Evolutionary conservation across 441 rosid genomes (phyloP).

Genomic region (Populus hybrid): DNA sequence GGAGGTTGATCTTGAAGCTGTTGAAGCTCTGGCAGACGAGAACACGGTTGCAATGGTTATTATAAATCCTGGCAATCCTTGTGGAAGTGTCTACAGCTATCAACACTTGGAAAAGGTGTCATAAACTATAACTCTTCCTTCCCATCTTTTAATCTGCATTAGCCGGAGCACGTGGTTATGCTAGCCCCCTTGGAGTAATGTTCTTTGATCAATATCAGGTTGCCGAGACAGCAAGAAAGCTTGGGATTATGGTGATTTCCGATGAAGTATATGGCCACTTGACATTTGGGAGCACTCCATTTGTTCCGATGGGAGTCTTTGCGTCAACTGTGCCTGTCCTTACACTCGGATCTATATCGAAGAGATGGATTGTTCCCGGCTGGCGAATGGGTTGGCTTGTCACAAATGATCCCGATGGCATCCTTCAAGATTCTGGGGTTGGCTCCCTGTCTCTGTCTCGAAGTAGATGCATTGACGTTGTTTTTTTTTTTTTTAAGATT

Average conservation of each 20-base stretch:
- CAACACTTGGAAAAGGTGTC: slow-evolving; percentile 51
- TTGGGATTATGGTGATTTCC: slow-evolving; percentile 62
- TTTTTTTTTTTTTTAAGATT: background rate
- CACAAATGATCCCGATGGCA: slow-evolving; percentile 40
- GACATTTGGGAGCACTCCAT: slow-evolving; percentile 44
- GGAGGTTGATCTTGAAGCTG: slow-evolving; percentile 53
- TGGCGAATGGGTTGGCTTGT: slow-evolving; percentile 71
- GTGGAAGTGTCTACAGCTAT: slow-evolving; percentile 50
- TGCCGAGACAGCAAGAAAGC: slow-evolving; percentile 51
- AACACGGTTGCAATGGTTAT: slow-evolving; percentile 53
- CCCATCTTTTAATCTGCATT: no score
- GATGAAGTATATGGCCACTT: slow-evolving; percentile 64
- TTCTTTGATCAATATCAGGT: slow-evolving; percentile 24
- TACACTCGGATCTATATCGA: slow-evolving; percentile 58
- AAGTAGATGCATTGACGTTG: background rate
- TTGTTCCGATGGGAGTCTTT: slow-evolving; percentile 59
- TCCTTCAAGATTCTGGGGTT: slow-evolving; percentile 43
- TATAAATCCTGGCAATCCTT: slow-evolving; percentile 54
- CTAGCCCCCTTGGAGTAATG: no score
- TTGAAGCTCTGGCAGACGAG: slow-evolving; percentile 45
- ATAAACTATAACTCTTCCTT: background rate
- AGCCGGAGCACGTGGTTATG: no score
- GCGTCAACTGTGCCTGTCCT: slow-evolving; percentile 53
- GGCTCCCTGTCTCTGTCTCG: background rate
- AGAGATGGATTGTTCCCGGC: slow-evolving; percentile 74